Evolutionary conservation across 1,284 basidiomycete genomes (phyloP).

Genomic region (Cryptococcus sp.): DNA sequence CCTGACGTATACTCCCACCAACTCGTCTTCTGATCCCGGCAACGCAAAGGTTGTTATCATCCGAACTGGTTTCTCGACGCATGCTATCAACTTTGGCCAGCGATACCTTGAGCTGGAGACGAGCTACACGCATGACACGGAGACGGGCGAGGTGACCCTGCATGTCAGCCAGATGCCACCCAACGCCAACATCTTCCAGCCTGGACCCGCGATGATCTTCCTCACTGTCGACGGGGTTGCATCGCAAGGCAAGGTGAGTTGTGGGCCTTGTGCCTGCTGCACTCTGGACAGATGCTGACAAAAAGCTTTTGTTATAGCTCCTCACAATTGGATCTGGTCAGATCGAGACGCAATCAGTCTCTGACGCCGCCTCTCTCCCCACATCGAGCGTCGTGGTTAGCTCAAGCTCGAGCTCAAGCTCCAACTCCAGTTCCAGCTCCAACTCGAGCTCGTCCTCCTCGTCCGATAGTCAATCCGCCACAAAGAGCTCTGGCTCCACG

Average conservation of each 20-base stretch:
- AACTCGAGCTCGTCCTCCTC: neutral
- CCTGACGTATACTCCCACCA: conserved; percentile 62
- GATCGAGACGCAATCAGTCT: conserved; percentile 67
- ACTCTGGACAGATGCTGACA: conserved; percentile 33
- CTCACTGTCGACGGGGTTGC: conserved; percentile 83
- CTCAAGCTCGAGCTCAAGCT: conserved; percentile 4
- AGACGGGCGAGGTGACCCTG: conserved; percentile 70
- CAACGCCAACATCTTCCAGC: conserved; percentile 80
- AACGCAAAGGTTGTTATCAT: conserved; percentile 74
- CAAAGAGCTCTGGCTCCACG: neutral
- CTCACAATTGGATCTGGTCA: conserved; percentile 76
- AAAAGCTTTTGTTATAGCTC: conserved; percentile 51
- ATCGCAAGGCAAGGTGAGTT: conserved; percentile 63
- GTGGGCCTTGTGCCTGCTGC: neutral
- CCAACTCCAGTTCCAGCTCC: conserved; percentile 1
- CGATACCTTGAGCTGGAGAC: conserved; percentile 67
- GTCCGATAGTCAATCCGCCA: conserved; percentile 3
- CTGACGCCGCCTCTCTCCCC: conserved; percentile 61
- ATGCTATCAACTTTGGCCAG: conserved; percentile 70
- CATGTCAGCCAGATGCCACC: conserved; percentile 78
- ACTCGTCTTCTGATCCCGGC: conserved; percentile 59
- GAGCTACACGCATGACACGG: conserved; percentile 74
- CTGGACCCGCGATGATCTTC: conserved; percentile 79
- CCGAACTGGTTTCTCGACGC: conserved; percentile 90
- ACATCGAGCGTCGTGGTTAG: conserved; percentile 26